Base-by-base conservation (phyloP, 192 early-diverging fungal species). In the Ramicandelaber brevisporus region DNA sequence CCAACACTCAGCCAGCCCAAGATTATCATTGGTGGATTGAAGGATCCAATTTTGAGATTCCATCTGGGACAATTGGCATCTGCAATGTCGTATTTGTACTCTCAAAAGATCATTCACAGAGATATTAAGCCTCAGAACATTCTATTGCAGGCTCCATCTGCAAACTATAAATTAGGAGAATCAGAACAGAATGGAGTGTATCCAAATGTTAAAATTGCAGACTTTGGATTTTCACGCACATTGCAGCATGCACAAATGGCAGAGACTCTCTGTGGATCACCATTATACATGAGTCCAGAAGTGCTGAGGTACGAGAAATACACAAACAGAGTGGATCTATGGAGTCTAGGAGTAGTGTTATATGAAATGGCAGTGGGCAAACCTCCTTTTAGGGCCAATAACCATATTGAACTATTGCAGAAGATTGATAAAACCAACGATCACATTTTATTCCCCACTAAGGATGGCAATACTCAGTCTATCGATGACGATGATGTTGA, bases 81-180 rank as follows among this genome's bases (percentile, higher is more conserved):
- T 3, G 93, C 93, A 5, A 57, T 98, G 44, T 62, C 73, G 30
- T 96, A 89, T 37, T 49, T 98, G 30, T 56, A 83, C 1, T 68
- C 73, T 19, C 63, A 78, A 17, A 69, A 72, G 30, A 57, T 98
- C 23, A 86, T 98, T 17, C 93, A 98, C 59, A 54, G 93, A 18
- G 93, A 98, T 38, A 70, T 98, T 30, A 98, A 98, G 54, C 90
- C 93, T 6, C 92, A 86, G 70, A 84, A 89, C 48, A 63, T 87
- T 6, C 54, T 82, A 9, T 45, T 95, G n/a, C 53, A 63, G 23
- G 70, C 73, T 7, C 46, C 72, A 17, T 44, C 53, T 12, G 40
- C 33, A 14, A 19, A 31, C 37, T 55, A 64, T 31, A 21, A 28
- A 9, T 3, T 46, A 43, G 43, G 53, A 16, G 32, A 58, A 43